Base-by-base conservation (phyloP, 2,329 filamentous ascomycete genomes). In the Aspergillus tanneri region DNA sequence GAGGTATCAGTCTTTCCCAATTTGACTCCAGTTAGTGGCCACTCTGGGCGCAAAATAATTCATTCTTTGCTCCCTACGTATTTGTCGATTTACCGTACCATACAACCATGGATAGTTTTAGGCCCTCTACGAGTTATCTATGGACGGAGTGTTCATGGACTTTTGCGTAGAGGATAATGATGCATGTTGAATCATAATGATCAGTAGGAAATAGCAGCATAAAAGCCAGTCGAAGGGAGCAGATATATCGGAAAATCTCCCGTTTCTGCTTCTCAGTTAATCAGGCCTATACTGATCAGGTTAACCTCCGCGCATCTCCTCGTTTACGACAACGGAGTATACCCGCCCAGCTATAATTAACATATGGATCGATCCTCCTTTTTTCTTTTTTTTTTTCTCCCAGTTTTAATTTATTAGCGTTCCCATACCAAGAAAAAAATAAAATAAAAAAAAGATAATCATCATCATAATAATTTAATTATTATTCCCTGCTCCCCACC, bases 1-100 rank as follows among this genome's bases (percentile, higher is more conserved):
- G 58, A 54, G 49, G 52, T 54, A 53, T 54, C 56, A 54, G 49
- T 47, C 55, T 50, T 51, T 54, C 51, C 54, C 44, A 39, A 54
- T 52, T 46, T 48, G 47, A 52, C 51, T 52, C 46, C 46, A 52
- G 43, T 46, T 25, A 43, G 45, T 53, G 50, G 47, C 48, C 40
- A 50, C 47, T 50, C 43, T 46, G 32, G 47, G 23, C 45, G 49
- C 49, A 46, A 47, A 46, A 51, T 53, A 56, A 54, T 51, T 49
- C 38, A 42, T 37, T 30, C 25, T 22, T 25, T 22, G 7, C 23
- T 46, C 27, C 12, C 10, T 19, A 12, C 22, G 16, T 40, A 24
- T 14, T 10, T 16, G n/a, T 23, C n/a, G 12, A 35, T 43, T 43
- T 14, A n/a, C n/a, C 10, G 30, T 34, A 34, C 19, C n/a, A 18